These are phyloP conservation scores for Rutidosis leptorrhynchoides DNA, from an alignment of 129 eudicot genomes.

Conservation along the genomic window DNA sequence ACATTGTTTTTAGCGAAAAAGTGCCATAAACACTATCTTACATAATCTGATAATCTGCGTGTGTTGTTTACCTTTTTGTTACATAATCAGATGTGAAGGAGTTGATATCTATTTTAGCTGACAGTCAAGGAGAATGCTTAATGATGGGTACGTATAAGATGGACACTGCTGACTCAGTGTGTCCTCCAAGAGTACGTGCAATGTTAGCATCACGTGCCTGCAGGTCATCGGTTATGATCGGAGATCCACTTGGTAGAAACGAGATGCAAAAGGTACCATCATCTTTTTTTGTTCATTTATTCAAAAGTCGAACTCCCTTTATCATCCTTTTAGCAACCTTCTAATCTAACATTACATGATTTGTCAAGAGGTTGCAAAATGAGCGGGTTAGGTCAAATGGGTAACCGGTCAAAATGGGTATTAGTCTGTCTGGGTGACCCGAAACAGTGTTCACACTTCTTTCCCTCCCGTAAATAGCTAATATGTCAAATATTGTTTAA, in stretches of 20 bases:
- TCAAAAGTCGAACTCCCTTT: slow-evolving; percentile 3
- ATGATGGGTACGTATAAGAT: slow-evolving; percentile 68
- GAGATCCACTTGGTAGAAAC: slow-evolving; percentile 88
- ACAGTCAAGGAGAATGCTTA: slow-evolving; percentile 87
- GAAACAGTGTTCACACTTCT: too few species aligned
- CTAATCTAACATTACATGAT: slow-evolving; percentile 5
- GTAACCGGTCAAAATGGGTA: too few species aligned
- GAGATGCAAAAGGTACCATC: slow-evolving; percentile 86
- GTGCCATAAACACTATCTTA: not conserved
- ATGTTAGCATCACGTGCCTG: slow-evolving; percentile 99
- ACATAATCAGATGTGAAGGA: slow-evolving; percentile 73
- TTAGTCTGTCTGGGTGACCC: too few species aligned
- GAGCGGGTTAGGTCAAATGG: too few species aligned
- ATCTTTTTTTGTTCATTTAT: not conserved
- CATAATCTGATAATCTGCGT: not conserved
- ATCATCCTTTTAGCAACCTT: not conserved
- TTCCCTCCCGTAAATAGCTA: too few species aligned
- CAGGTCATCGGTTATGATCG: slow-evolving; percentile 86
- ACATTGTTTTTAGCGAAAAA: not conserved
- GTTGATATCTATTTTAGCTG: slow-evolving; percentile 75
- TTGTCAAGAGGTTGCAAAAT: not conserved
- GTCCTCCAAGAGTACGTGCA: slow-evolving; percentile 95
- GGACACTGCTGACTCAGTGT: slow-evolving; percentile 80
- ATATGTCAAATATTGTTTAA: too few species aligned
- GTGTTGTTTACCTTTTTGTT: not conserved